Base-by-base conservation (phyloP, 208 protist genomes). In the Wallacemonas collosoma region DNA sequence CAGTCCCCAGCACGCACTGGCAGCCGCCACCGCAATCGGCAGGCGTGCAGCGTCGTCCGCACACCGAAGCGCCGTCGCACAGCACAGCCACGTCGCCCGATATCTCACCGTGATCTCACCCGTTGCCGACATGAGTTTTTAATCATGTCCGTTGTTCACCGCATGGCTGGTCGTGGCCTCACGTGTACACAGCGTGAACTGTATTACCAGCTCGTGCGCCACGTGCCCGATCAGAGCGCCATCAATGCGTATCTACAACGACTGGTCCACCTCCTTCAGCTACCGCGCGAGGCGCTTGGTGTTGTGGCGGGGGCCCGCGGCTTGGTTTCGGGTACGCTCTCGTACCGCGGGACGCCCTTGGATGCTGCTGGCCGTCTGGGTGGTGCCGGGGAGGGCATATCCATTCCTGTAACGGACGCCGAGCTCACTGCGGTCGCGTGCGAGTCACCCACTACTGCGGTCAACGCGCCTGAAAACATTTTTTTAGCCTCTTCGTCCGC, bases 101-200 rank as follows among this genome's bases (percentile, higher is more conserved):
- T 57, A 9, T 41, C 50, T 8, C 1, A 68, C 48, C 12, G 35
- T 15, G 47, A 40, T 3, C 60, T 75, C 9, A 3, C 17, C 7
- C 73, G 44, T 2, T 35, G 61, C 11, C 75, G 76, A 6, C 48
- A 79, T 1, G 77, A 89, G 50, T 68, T 93, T 38, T 72, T 91
- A 4, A 73, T 93, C 1, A 72, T 95, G 7, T 43, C 62, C 1
- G 14, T 81, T 26, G 76, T 95, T 15, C 86, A 85, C 68, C 3
- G 36, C 2, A 88, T 92, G 72, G 58, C 89, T 14, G 64, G 74
- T 38, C 55, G 38, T 6, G 77, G 81, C 43, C 35, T 81, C 14
- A 80, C 89, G 35, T 75, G 77, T 53, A 93, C 91, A 3, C 91
- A 96, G 68, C 88, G 91, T 1, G 89, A 94, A 68, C 68, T 96